Conservation (phyloP, 2,329 filamentous ascomycete species). For the Nemania abortiva region DNA sequence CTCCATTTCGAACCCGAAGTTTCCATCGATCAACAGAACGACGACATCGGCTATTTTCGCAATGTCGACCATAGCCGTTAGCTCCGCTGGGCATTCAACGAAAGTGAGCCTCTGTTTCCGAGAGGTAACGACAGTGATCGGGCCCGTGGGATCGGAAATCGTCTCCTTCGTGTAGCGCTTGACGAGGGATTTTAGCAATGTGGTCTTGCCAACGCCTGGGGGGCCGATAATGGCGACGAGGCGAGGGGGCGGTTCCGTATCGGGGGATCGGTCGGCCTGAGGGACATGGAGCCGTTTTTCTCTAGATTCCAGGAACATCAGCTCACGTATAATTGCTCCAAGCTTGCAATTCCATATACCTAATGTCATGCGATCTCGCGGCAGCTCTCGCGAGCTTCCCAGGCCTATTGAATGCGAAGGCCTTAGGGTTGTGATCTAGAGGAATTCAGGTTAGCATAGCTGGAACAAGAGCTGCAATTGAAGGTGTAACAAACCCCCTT, state of each 20-base stretch:
- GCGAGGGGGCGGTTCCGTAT: constrained; percentile 87
- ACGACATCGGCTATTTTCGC: constrained; percentile 98
- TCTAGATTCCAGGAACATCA: constrained; percentile 67
- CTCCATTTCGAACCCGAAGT: constrained; percentile 99
- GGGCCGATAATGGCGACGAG: constrained; percentile 95
- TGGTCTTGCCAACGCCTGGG: constrained; percentile 95
- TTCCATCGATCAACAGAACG: constrained; percentile 97
- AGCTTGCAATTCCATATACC: constrained; percentile 8
- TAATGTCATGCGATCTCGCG: constrained; percentile 61
- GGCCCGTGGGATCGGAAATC: constrained; percentile 87
- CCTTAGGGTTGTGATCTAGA: constrained; percentile 84
- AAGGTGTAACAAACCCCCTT: constrained; percentile 63
- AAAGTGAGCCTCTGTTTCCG: constrained; percentile 96
- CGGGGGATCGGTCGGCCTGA: constrained; percentile 92
- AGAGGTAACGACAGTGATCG: constrained; percentile 94
- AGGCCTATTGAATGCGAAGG: constrained; percentile 86
- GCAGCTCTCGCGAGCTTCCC: constrained; percentile 83
- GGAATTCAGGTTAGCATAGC: constrained; percentile 41
- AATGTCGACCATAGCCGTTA: constrained; percentile 96
- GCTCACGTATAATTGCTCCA: constrained; percentile 3
- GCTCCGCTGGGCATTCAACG: constrained; percentile 95
- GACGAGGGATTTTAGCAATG: constrained; percentile 92
- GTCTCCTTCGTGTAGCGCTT: constrained; percentile 81
- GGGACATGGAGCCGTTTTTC: constrained; percentile 97
- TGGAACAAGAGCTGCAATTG: constrained; percentile 12